Conservation (phyloP, 352 stramenopile genomes). For the Pythium phragmitis region DNA sequence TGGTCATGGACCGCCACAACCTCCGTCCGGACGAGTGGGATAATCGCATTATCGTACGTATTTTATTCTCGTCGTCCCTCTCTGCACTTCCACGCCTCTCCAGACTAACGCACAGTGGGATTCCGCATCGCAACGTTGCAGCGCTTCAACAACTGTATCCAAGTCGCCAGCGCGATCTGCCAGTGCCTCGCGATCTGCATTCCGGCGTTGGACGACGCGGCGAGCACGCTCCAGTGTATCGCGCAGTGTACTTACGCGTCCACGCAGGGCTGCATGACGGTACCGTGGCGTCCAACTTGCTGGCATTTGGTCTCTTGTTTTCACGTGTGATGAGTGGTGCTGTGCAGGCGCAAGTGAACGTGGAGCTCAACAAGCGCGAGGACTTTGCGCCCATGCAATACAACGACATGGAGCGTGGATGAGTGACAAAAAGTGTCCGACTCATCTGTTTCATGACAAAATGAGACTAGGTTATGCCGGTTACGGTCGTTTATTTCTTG, state of each 20-base stretch:
- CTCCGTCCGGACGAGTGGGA: constrained; percentile 92
- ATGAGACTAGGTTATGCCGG: background rate
- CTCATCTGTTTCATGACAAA: background rate
- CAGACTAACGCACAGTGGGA: too few relatives aligned
- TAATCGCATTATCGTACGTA: constrained; percentile 82
- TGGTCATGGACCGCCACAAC: constrained; percentile 91
- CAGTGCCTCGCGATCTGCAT: constrained; percentile 79
- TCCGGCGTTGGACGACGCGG: constrained; percentile 55
- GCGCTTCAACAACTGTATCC: constrained; percentile 94
- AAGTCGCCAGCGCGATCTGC: constrained; percentile 72
- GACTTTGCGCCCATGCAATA: constrained; percentile 39
- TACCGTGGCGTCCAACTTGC: constrained; percentile 11
- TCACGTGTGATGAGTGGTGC: background rate
- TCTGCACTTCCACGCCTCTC: background rate
- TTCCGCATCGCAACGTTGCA: constrained; percentile 12
- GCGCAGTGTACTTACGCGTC: constrained; percentile 91
- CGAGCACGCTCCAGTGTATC: constrained; percentile 85
- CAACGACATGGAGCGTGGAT: constrained; percentile 67
- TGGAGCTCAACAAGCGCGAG: constrained; percentile 90
- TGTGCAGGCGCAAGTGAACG: constrained; percentile 80
- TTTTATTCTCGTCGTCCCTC: background rate
- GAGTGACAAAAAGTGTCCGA: background rate
- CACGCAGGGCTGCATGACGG: constrained; percentile 93
- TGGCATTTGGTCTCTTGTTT: background rate
- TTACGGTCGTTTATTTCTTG: constrained; percentile 12